Evolutionary conservation across 805 yeast species (phyloP), one percentile per base, ranked within the genome.

Genomic region (Candida wancherniae): DNA sequence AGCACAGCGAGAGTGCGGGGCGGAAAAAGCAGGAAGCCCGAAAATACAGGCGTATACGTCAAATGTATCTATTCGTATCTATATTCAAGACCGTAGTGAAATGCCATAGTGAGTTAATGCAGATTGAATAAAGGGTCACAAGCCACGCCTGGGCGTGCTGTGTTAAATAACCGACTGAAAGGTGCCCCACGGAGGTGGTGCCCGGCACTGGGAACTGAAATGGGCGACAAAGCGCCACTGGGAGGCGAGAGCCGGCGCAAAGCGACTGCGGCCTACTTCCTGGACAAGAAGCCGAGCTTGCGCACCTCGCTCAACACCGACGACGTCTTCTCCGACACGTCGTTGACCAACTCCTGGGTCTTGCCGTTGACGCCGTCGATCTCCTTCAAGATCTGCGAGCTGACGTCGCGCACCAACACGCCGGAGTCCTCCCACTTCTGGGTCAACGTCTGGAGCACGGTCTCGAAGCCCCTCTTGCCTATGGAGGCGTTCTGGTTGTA

Each of bases 391-490:
- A 58, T 40, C 7, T 53, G 34, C 23, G 29, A 31, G 20, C 57
- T 42, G 16, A 58, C 57, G 34, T 57, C 63, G 12, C 47, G 43
- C 9, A 63, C 67, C 33, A 63, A 53, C 3, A 55, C 53, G 6
- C 65, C 69, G 6, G 59, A 53, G 31, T 61, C 64, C 18, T 58
- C 57, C 69, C 70, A 61, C 36, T 63, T 67, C 24, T 64, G 63
- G 22, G 67, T 63, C 24, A 76, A 59, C 8, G 67, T 51, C 34
- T 73, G 54, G 34, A 90, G 64, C 3, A 92, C 97, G 3, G 74
- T 56, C 40, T 92, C 97, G 45, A 90, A 88, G 0, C 96, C 98
- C 18, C 59, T 45, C 45, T 78, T 81, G 18, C 98, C 98, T 45
- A 74, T 74, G 33, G 59, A 60, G 10, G 97, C 96, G 56, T 90